Evolutionary conservation across 495 filamentous ascomycete genomes (phyloP).

Genomic region (Penicillium canescens): DNA sequence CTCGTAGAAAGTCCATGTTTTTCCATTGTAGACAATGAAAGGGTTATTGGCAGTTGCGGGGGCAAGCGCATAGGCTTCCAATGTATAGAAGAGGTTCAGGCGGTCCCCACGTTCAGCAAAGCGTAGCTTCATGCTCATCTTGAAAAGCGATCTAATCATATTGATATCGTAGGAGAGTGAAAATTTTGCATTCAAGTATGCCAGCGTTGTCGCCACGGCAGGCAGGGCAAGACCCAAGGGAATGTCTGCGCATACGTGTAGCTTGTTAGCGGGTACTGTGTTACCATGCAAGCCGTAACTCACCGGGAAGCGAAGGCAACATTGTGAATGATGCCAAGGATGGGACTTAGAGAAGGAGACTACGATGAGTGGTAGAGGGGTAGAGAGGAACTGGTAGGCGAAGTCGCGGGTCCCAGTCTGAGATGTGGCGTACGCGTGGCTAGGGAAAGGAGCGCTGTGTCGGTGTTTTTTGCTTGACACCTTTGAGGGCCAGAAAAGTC

Average conservation of each 20-base stretch:
- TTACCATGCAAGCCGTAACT: not conserved
- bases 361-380: slow-evolving; percentile 1
- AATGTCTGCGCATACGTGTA: slow-evolving; percentile 25
- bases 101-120: slow-evolving; percentile 55
- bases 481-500: too few relatives aligned
- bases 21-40: slow-evolving; percentile 76
- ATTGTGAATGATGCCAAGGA: not conserved
- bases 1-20: slow-evolving; percentile 77
- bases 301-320: slow-evolving; percentile 15
- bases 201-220: slow-evolving; percentile 64
- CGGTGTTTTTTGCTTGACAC: too few relatives aligned
- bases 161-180: slow-evolving; percentile 65
- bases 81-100: slow-evolving; percentile 74
- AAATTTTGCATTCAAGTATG: slow-evolving; percentile 79
- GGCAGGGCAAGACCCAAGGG: slow-evolving; percentile 58
- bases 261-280: not conserved
- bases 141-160: slow-evolving; percentile 52
- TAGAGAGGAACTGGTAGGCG: not conserved
- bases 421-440: too few relatives aligned
- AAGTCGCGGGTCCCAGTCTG: too few relatives aligned
- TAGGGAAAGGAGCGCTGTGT: too few relatives aligned
- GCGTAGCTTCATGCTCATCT: slow-evolving; percentile 37
- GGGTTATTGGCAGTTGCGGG: slow-evolving; percentile 53
- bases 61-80: slow-evolving; percentile 68
- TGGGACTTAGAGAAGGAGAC: not conserved